Base-by-base conservation (phyloP, 192 early-diverging fungal species). In the Phlyctochytrium bullatum region DNA sequence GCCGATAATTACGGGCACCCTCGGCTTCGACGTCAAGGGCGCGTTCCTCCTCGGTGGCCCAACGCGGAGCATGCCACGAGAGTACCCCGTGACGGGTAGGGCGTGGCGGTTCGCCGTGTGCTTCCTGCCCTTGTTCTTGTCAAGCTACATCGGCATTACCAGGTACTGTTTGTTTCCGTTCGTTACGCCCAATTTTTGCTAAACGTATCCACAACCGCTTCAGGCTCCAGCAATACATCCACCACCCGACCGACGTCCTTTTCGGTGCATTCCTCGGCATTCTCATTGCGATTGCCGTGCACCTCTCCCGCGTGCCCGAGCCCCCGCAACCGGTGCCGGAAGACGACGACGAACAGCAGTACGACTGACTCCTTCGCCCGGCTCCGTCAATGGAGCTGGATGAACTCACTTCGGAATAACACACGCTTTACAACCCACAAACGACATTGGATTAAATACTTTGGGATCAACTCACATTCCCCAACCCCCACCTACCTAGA, bases 161-260 rank as follows among this genome's bases (percentile, higher is more conserved):
- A 57, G 54, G 54, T 57, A 27, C 27, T 57, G 54, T 57, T 25
- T 57, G 54, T 28, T 28, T 57, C 10, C 40, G 40, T 47, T 47
- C 40, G 6, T 47, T 47, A 14, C n/a, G n/a, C n/a, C 40, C 20
- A 47, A 47, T 47, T 6, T 6, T 47, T 47, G 40, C 20, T 47
- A 47, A 14, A 20, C 20, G 40, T 6, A 47, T 47, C 40, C 40
- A 50, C 10, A 10, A 14, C 12, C 40, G 10, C 40, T 50, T 50
- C 40, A 57, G 78, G 50, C 58, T 59, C n/a, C 72, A 80, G 59
- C 78, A 80, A 52, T 72, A 74, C 66, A 58, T 80, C 10, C 78
- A 80, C 61, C 70, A 76, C 50, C 78, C 78, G 6, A 76, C 74
- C 24, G 78, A 80, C 60, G 72, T 80, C 4, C 4, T 72, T 3